These are phyloP conservation scores for Epichloe uncinata DNA, from an alignment of 2,329 filamentous ascomycete genomes.

Conservation along the genomic window DNA sequence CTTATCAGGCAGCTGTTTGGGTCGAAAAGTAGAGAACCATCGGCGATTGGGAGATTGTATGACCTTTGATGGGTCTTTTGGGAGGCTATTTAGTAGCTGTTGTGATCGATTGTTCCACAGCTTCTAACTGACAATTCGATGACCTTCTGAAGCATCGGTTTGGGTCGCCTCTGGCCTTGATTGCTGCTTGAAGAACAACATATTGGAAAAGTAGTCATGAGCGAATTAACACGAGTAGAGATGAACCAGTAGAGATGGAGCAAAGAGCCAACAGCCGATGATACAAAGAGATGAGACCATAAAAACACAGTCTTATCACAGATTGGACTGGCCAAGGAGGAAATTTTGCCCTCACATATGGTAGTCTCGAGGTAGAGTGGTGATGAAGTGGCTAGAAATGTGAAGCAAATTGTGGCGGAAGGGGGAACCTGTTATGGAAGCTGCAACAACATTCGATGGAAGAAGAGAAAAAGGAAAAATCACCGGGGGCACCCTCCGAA, in stretches of 20 bases:
- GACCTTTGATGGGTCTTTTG: constrained; percentile 1
- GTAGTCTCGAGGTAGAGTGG: background rate
- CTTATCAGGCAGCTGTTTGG: constrained; percentile 1
- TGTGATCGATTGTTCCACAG: constrained; percentile 14
- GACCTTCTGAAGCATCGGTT: constrained; percentile 2
- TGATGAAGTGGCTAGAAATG: background rate
- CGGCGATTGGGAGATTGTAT: constrained; percentile 3
- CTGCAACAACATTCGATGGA: background rate
- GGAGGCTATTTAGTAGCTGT: constrained; percentile 1
- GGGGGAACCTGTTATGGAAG: background rate
- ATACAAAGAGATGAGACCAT: constrained; percentile 1
- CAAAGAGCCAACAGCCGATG: constrained; percentile 3
- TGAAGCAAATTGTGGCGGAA: background rate
- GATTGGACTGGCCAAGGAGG: background rate
- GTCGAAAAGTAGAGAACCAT: constrained; percentile 11
- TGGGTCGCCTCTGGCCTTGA: constrained; percentile 5
- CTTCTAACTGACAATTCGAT: constrained; percentile 13
- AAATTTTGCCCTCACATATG: background rate
- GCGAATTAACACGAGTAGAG: constrained; percentile 1
- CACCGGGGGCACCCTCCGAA: background rate
- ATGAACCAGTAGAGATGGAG: constrained; percentile 4
- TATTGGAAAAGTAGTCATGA: constrained; percentile 9
- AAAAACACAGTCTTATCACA: background rate
- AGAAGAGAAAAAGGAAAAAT: background rate
- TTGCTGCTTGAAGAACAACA: constrained; percentile 12